These are phyloP conservation scores for Wallacemonas sp. DNA, from an alignment of 208 protist genomes.

Conservation along the genomic window DNA sequence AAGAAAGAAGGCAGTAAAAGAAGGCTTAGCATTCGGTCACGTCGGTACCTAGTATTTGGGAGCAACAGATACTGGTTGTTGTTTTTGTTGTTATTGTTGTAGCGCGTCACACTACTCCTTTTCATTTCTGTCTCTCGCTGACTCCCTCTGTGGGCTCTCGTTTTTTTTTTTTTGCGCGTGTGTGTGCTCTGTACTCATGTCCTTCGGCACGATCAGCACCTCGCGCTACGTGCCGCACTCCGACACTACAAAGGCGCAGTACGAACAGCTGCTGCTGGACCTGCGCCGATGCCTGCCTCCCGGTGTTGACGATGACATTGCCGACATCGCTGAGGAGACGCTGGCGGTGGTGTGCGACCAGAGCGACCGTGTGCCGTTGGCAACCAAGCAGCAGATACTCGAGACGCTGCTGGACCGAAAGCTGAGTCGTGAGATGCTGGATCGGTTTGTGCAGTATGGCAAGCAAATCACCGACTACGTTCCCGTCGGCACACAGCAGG, in stretches of 20 bases:
- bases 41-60: no score
- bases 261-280: slow-evolving; percentile 81
- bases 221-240: slow-evolving; percentile 77
- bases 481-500: slow-evolving; percentile 18
- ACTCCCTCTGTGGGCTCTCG: no score
- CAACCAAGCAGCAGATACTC: slow-evolving; percentile 54
- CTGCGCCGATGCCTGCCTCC: slow-evolving; percentile 80
- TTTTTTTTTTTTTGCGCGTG: no score
- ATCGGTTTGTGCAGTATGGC: slow-evolving; percentile 72
- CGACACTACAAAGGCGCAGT: slow-evolving; percentile 66
- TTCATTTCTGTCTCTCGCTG: no score
- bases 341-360: slow-evolving; percentile 65
- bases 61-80: no score
- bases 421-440: slow-evolving; percentile 58
- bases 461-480: slow-evolving; percentile 87
- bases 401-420: slow-evolving; percentile 69
- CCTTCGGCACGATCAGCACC: slow-evolving; percentile 10
- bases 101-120: no score
- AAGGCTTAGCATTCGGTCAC: neutral
- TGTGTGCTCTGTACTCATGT: slow-evolving; percentile 3
- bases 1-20: neutral
- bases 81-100: no score
- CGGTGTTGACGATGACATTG: slow-evolving; percentile 70
- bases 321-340: slow-evolving; percentile 77
- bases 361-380: slow-evolving; percentile 18